Evolutionary conservation across 176 grass and related monocot genomes (phyloP).

Genomic region (Juncus inflexus): DNA sequence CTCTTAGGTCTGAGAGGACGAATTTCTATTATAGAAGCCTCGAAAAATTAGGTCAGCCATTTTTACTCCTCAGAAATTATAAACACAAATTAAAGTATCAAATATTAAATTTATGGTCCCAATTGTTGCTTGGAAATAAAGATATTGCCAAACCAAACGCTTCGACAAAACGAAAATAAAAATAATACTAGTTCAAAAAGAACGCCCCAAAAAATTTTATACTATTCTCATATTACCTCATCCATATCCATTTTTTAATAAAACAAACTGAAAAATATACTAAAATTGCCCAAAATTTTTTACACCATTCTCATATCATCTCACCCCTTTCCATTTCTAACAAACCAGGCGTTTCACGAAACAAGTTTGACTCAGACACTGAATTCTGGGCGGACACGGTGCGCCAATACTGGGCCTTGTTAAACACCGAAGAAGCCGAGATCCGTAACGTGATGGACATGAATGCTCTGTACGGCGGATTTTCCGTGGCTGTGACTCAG

Average conservation of each 20-base stretch:
- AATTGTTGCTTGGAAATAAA: not conserved
- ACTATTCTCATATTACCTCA: too few species aligned
- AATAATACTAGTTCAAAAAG: too few species aligned
- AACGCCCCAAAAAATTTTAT: too few species aligned
- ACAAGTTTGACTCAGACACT: conserved; percentile 55
- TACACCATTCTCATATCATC: not conserved
- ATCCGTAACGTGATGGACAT: conserved; percentile 94
- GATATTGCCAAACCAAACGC: too few species aligned
- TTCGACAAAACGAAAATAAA: too few species aligned
- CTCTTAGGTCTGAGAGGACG: conserved; percentile 57
- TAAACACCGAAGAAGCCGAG: conserved; percentile 49
- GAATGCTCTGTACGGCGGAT: conserved; percentile 92
- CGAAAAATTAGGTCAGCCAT: conserved; percentile 71
- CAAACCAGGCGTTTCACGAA: conserved; percentile 53
- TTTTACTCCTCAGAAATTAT: conserved; percentile 22
- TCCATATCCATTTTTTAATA: too few species aligned
- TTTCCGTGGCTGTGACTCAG: conserved; percentile 63
- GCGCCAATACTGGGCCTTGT: conserved; percentile 70
- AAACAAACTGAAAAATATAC: too few species aligned
- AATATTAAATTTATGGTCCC: conserved; percentile 20
- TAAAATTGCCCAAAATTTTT: too few species aligned
- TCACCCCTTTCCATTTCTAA: not conserved
- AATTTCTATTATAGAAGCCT: conserved; percentile 84
- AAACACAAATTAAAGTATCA: too few species aligned
- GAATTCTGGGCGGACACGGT: conserved; percentile 77